Percentiles rank a stretch among this genome's conserved stretches.
Evolutionary conservation across 116 monocot species (phyloP).

Genomic region (Posidonia oceanica): DNA sequence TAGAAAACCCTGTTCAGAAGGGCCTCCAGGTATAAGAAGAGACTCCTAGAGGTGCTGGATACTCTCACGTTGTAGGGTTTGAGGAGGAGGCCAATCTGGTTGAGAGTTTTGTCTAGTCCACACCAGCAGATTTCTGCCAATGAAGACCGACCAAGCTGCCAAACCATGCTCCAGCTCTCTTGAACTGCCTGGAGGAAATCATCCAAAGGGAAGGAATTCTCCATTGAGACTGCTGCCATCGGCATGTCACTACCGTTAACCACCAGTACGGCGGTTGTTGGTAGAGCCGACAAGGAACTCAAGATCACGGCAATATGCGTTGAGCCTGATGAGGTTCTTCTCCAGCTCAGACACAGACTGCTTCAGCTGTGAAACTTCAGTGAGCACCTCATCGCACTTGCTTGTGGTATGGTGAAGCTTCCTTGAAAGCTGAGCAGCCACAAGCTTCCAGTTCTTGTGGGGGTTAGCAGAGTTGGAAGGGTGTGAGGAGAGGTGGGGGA

Average conservation of each 20-base stretch:
- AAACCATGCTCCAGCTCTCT: conserved; percentile 40
- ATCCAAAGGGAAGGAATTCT: conserved; percentile 19
- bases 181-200: conserved; percentile 40
- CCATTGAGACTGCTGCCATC: no score
- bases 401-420: conserved; percentile 54
- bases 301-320: conserved; percentile 36
- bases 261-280: background rate
- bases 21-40: conserved; percentile 37
- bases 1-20: conserved; percentile 67
- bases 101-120: conserved; percentile 3
- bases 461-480: background rate
- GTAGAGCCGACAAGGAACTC: conserved; percentile 13
- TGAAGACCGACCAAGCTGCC: conserved; percentile 41
- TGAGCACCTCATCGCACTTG: conserved; percentile 55
- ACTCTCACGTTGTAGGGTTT: conserved; percentile 17
- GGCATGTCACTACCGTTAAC: background rate
- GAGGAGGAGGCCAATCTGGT: conserved; percentile 19
- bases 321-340: conserved; percentile 46
- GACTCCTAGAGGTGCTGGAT: conserved; percentile 10
- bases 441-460: conserved; percentile 33
- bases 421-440: conserved; percentile 56
- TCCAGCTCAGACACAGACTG: conserved; percentile 52
- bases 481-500: conserved; percentile 13
- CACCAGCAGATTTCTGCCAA: conserved; percentile 20
- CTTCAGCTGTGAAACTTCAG: conserved; percentile 55